Conservation (phyloP, 1,284 basidiomycete genomes). For the Trametes pubescens region DNA sequence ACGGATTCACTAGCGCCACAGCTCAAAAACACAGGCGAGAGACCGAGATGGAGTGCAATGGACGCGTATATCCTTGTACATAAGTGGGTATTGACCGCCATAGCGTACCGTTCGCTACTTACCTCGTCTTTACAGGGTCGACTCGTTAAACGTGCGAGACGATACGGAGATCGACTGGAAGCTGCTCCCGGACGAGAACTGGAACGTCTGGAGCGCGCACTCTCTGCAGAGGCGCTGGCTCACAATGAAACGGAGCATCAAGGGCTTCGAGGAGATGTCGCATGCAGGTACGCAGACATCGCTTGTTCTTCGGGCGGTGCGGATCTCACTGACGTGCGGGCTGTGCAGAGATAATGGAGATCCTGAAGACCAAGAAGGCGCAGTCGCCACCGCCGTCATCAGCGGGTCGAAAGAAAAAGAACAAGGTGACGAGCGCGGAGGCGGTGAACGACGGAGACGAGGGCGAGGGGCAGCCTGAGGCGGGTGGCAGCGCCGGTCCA, state of each 20-base stretch:
- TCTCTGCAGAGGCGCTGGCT: conserved; percentile 79
- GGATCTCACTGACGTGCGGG: background rate
- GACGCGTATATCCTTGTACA: conserved; percentile 83
- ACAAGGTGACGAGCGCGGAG: conserved; percentile 62
- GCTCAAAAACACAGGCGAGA: conserved; percentile 72
- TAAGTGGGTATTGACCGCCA: conserved; percentile 59
- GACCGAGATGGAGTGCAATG: conserved; percentile 75
- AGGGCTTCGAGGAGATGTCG: conserved; percentile 79
- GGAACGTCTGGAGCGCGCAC: conserved; percentile 87
- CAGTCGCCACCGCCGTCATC: conserved; percentile 54
- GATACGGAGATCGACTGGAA: conserved; percentile 90
- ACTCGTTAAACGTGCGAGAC: conserved; percentile 74
- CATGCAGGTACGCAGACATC: conserved; percentile 62
- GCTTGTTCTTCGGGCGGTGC: conserved; percentile 7
- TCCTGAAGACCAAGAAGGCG: conserved; percentile 74
- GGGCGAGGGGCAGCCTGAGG: conserved; percentile 32
- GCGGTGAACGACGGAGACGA: conserved; percentile 51
- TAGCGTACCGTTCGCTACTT: background rate
- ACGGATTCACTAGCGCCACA: conserved; percentile 76
- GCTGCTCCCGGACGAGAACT: conserved; percentile 69
- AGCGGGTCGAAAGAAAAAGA: conserved; percentile 48
- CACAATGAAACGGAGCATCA: conserved; percentile 77
- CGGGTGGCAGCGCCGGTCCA: conserved; percentile 23
- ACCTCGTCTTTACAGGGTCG: conserved; percentile 56
- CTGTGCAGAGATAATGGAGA: conserved; percentile 77